Base-by-base conservation (phyloP, 495 filamentous ascomycete species). In the Aspergillus bridgeri region DNA sequence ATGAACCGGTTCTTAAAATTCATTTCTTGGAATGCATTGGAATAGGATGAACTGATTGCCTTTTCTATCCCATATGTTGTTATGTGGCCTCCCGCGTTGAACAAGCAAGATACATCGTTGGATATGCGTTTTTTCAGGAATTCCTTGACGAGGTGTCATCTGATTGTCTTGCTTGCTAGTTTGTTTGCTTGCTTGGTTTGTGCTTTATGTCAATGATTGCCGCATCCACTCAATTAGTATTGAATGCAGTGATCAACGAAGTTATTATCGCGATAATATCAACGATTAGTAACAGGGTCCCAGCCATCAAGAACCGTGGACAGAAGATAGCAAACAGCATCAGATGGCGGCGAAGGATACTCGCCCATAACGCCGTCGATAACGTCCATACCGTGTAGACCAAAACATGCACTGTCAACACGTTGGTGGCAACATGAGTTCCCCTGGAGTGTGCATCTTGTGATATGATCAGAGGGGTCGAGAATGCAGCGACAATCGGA, bases 291-390 rank as follows among this genome's bases (percentile, higher is more conserved):
- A 96, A 57, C 38, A 87, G 82, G 1, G 75, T 75, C 0, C 86
- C 88, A 2, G 87, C 90, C 58, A 88, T 81, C 87, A 96, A 89
- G 69, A 91, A 96, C 46, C 91, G 69, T 38, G 93, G 93, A 69
- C 78, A 85, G 60, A 98, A 98, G 48, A 98, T 90, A 15, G 93
- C 83, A 72, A 92, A 96, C 18, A 98, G 77, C 93, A 98, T 98
- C 50, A 98, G 75, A 74, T 98, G 93, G 51, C 94, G 79, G 29
- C 94, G 75, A 53, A 98, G 73, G 63, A 88, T 81, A 5, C 89
- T 90, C 0, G 92, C 90, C 86, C 90, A 94, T 68, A 88, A 83
- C 58, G 88, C 91, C 8, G 89, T 95, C 0, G 90, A 45, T 19
- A 52, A 42, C 13, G 48, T 18, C 55, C 55, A 57, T 6, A 52